phyloP scores from a whole-genome alignment of 73 alveolate genomes.

The Paramecium sexaurelia region DNA sequence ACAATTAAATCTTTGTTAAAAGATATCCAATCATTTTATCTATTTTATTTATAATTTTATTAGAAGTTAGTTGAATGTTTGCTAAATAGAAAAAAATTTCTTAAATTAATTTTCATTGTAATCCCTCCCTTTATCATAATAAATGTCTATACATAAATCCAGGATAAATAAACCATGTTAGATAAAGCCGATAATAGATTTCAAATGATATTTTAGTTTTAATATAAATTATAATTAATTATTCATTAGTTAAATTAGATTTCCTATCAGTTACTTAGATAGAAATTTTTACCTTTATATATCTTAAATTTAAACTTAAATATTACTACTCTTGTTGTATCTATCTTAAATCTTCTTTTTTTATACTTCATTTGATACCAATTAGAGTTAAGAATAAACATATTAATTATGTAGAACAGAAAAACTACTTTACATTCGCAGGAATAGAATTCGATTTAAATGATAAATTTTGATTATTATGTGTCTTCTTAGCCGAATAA shows the following conservation, averaged over 20 bases:
- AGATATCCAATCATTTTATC: background rate
- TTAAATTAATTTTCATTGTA: background rate
- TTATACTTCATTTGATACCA: background rate
- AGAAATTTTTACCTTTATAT: background rate
- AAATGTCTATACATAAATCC: background rate
- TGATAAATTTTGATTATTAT: too few species aligned
- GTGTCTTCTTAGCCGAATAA: too few species aligned
- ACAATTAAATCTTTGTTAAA: background rate
- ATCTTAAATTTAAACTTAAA: background rate
- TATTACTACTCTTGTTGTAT: background rate
- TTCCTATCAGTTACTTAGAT: background rate
- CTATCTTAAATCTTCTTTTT: background rate
- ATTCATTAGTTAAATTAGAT: background rate
- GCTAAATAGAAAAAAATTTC: background rate
- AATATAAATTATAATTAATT: background rate
- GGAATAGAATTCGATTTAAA: too few species aligned
- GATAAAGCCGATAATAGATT: background rate
- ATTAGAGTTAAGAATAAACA: background rate
- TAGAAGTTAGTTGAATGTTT: background rate
- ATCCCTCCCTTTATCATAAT: background rate
- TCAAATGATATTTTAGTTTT: background rate
- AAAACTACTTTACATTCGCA: too few species aligned
- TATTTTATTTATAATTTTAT: background rate
- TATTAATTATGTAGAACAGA: background rate
- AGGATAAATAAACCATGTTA: background rate